Percentiles rank a stretch among this genome's conserved stretches.
Evolutionary conservation across 257 asterid species (phyloP).

Genomic region (Striga asiatica): DNA sequence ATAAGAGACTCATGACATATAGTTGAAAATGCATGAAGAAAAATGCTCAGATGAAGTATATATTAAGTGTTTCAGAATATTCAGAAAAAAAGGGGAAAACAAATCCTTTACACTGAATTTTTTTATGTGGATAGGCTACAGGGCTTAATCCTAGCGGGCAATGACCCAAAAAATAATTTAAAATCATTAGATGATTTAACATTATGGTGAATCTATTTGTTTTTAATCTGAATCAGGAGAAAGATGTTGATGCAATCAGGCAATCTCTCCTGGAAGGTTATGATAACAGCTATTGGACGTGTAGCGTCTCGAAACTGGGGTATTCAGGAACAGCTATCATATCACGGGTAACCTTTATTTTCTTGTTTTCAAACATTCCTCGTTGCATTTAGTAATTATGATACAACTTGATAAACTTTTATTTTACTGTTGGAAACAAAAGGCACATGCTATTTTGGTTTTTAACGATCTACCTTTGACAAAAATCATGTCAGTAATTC

Average conservation of each 20-base stretch:
- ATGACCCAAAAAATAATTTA: too few relatives aligned
- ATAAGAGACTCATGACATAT: not conserved
- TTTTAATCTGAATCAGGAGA: conserved; percentile 49
- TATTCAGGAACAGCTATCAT: conserved; percentile 92
- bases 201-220: not conserved
- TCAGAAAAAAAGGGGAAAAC: not conserved
- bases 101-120: not conserved
- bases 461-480: too few relatives aligned
- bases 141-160: not conserved
- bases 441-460: too few relatives aligned
- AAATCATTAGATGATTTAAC: too few relatives aligned
- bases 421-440: not conserved
- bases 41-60: not conserved
- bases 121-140: not conserved
- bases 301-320: conserved; percentile 84
- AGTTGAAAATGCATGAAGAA: not conserved
- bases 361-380: not conserved
- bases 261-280: conserved; percentile 62
- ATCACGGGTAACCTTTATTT: conserved; percentile 54
- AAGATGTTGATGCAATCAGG: conserved; percentile 67
- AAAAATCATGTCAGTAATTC: too few relatives aligned
- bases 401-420: not conserved
- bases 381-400: not conserved
- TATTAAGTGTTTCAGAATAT: not conserved
- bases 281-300: conserved; percentile 81